Evolutionary conservation across 768 basidiomycete genomes (phyloP), one percentile per base, ranked within the genome.

Genomic region (Favolaschia claudopus): DNA sequence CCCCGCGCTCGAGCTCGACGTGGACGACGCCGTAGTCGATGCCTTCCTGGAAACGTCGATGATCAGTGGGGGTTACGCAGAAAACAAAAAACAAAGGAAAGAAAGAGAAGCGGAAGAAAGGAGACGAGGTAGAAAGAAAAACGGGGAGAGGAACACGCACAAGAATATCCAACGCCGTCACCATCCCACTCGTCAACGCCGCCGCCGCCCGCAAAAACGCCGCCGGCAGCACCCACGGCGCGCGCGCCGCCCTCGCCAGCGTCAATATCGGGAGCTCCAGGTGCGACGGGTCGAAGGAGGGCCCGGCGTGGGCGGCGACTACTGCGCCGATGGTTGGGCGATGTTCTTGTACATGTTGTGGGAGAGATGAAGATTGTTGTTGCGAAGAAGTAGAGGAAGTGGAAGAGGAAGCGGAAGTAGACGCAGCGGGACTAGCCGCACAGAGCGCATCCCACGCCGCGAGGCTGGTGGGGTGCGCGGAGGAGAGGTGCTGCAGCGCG

Each of bases 261-360:
- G 63, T 64, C 38, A 64, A 25, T n/a, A 64, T 58, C 13, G 63
- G 63, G n/a, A 64, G 55, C 63, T 64, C 63, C 40, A 64, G 58
- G 55, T 60, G 40, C 25, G 44, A 43, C 17, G 38, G 52, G 42
- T 64, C 63, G 37, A 48, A 64, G 0, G 58, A 64, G 13, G 63
- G 58, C 25, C 62, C 62, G 22, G 42, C 57, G 48, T 45, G 33
- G 13, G 60, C 3, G 14, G 53, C 24, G 24, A 20, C 17, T 8
- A 28, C 14, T 5, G 20, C 24, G 13, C 24, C 9, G 34, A 22
- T 19, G 19, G 17, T 19, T 22, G 14, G 3, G 48, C n/a, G n/a
- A n/a, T n/a, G n/a, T n/a, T n/a, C n/a, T n/a, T n/a, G n/a, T n/a
- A n/a, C n/a, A n/a, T n/a, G n/a, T n/a, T n/a, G n/a, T n/a, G n/a